A percentile compares a stretch with the other conserved stretches of the same genome.
Conservation (phyloP, 345 rosid genomes). For the Gynandropsis gynandra region DNA sequence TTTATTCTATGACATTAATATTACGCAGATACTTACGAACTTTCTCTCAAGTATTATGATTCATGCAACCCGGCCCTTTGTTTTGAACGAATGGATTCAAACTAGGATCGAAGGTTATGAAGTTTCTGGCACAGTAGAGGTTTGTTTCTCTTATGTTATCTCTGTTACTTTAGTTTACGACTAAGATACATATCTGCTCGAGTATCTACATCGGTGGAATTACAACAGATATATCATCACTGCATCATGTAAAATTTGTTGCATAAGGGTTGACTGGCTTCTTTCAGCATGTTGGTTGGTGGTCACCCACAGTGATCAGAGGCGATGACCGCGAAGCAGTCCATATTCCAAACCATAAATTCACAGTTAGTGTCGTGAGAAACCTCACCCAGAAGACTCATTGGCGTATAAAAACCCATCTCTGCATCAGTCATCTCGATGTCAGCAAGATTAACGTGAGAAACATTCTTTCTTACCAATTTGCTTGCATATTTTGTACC, state of each 20-base stretch:
- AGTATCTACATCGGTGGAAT: slow-evolving; percentile 4
- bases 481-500: background rate
- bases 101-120: slow-evolving; percentile 91
- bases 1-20: too few species aligned
- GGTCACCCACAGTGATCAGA: slow-evolving; percentile 94
- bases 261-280: slow-evolving; percentile 9
- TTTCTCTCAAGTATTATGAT: slow-evolving; percentile 91
- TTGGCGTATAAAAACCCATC: slow-evolving; percentile 91
- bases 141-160: slow-evolving; percentile 24
- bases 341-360: slow-evolving; percentile 94
- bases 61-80: slow-evolving; percentile 86
- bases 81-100: slow-evolving; percentile 88
- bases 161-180: slow-evolving; percentile 2
- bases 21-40: slow-evolving; percentile 79
- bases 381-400: slow-evolving; percentile 92
- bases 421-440: slow-evolving; percentile 91
- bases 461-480: slow-evolving; percentile 14
- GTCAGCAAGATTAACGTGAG: slow-evolving; percentile 76
- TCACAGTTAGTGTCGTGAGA: slow-evolving; percentile 78
- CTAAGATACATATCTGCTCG: too few species aligned
- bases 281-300: slow-evolving; percentile 88
- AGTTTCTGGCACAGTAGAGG: slow-evolving; percentile 99
- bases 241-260: slow-evolving; percentile 6
- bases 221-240: slow-evolving; percentile 3
- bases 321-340: slow-evolving; percentile 97